Evolutionary conservation across 2,329 filamentous ascomycete species (phyloP).

Genomic region (Exophiala bonariae): DNA sequence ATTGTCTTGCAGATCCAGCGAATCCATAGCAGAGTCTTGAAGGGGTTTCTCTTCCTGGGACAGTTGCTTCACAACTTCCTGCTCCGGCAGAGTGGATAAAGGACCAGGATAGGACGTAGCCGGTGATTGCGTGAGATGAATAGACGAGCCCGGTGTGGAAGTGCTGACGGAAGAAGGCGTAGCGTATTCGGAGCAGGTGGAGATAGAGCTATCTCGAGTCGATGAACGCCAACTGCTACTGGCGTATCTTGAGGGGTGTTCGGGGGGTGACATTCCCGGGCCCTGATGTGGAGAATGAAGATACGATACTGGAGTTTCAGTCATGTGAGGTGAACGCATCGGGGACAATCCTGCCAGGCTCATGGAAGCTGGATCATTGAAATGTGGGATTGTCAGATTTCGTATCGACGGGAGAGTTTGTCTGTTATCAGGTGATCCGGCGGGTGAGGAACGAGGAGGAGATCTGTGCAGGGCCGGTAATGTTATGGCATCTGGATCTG

Average conservation of each 20-base stretch:
- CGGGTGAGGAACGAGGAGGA: constrained; percentile 34
- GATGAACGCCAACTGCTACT: constrained; percentile 16
- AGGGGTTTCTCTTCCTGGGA: not conserved
- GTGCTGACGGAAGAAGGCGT: constrained; percentile 12
- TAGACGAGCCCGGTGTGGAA: constrained; percentile 21
- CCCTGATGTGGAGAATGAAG: constrained; percentile 37
- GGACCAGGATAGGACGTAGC: constrained; percentile 7
- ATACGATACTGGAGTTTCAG: constrained; percentile 33
- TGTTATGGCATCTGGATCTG: constrained; percentile 31
- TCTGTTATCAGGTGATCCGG: constrained; percentile 35
- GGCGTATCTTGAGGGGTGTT: constrained; percentile 33
- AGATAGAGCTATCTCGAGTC: constrained; percentile 21
- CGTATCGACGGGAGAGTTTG: constrained; percentile 43
- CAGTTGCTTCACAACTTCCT: constrained; percentile 1
- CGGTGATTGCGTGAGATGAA: constrained; percentile 16
- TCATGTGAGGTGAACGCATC: constrained; percentile 32
- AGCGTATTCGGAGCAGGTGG: constrained; percentile 21
- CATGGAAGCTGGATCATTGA: constrained; percentile 32
- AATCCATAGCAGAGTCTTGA: not conserved
- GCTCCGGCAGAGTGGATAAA: constrained; percentile 5
- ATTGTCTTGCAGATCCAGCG: not conserved
- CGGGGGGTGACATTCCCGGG: constrained; percentile 40
- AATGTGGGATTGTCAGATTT: constrained; percentile 35
- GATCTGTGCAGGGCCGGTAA: constrained; percentile 41
- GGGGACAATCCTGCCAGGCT: constrained; percentile 27